These are phyloP conservation scores for Perkinsus chesapeaki DNA, from an alignment of 169 alveolate genomes.

Conservation along the genomic window DNA sequence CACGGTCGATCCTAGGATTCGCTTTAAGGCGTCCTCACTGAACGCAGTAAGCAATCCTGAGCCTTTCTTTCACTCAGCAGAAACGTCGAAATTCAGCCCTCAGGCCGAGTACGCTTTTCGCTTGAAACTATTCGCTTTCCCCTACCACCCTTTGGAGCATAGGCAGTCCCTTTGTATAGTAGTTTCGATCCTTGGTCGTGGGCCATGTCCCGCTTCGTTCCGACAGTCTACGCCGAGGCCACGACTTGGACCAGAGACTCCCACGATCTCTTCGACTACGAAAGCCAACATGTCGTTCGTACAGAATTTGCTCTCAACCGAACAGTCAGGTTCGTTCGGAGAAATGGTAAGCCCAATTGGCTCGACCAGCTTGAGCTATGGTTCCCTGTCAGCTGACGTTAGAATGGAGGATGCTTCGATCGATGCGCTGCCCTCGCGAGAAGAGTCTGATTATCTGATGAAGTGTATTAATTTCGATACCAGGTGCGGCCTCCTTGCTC, in stretches of 20 bases:
- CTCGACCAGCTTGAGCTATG: not conserved
- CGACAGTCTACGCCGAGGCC: not conserved
- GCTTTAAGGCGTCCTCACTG: too few relatives aligned
- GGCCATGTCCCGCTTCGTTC: not conserved
- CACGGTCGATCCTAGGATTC: too few relatives aligned
- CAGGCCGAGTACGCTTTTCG: too few relatives aligned
- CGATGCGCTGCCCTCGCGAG: not conserved
- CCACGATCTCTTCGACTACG: conserved; percentile 79
- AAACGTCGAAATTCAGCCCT: too few relatives aligned
- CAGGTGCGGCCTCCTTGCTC: conserved; percentile 20
- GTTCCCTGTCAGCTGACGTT: not conserved
- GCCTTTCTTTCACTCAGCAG: too few relatives aligned
- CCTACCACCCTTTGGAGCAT: too few relatives aligned
- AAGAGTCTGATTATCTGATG: not conserved
- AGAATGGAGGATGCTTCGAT: not conserved
- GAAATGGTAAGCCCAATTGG: not conserved
- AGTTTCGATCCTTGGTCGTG: not conserved
- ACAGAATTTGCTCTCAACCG: conserved; percentile 41
- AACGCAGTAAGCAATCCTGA: too few relatives aligned
- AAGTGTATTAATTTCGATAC: conserved; percentile 11
- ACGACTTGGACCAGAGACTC: conserved; percentile 78
- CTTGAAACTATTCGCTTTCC: too few relatives aligned
- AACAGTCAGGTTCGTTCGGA: conserved; percentile 31
- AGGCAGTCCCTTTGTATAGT: not conserved
- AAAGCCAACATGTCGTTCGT: conserved; percentile 58